Evolutionary conservation across 139 green algal species (phyloP).

Genomic region (Penium margaritaceum): DNA sequence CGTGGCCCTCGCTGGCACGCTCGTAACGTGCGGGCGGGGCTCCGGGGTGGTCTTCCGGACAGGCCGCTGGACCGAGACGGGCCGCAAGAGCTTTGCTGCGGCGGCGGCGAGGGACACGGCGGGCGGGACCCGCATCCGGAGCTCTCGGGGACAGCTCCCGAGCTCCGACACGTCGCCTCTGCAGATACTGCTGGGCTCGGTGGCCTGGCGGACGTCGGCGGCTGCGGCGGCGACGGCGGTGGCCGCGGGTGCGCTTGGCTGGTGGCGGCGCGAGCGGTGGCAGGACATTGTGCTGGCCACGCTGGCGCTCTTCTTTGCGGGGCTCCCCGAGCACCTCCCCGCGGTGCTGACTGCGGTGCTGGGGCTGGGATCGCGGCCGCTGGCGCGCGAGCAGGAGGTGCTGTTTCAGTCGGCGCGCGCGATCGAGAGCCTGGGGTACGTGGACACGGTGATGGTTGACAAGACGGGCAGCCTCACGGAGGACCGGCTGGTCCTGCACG

Average conservation of each 20-base stretch:
- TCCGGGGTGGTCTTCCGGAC: not conserved
- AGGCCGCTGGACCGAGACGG: not conserved
- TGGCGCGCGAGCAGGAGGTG: not conserved
- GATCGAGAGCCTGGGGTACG: not conserved
- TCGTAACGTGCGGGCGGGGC: not conserved
- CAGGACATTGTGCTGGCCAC: not conserved
- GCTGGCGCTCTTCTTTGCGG: not conserved
- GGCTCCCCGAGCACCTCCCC: slow-evolving; percentile 8
- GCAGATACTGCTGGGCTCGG: not conserved
- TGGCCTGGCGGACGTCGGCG: not conserved
- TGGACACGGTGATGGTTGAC: slow-evolving; percentile 1
- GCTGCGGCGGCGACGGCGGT: not conserved
- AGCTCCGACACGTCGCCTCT: not conserved
- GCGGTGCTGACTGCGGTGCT: not conserved
- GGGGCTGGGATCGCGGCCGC: not conserved
- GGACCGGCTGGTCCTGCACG: not conserved
- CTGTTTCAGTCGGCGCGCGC: not conserved
- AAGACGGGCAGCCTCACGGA: not conserved
- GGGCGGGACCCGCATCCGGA: not conserved
- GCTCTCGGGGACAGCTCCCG: not conserved
- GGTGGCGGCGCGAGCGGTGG: not conserved
- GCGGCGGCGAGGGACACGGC: not conserved
- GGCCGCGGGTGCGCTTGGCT: not conserved
- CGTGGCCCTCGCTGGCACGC: not conserved
- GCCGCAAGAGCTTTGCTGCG: not conserved